Conservation (phyloP, 2,329 filamentous ascomycete genomes). For the Pyrenophora graminea region DNA sequence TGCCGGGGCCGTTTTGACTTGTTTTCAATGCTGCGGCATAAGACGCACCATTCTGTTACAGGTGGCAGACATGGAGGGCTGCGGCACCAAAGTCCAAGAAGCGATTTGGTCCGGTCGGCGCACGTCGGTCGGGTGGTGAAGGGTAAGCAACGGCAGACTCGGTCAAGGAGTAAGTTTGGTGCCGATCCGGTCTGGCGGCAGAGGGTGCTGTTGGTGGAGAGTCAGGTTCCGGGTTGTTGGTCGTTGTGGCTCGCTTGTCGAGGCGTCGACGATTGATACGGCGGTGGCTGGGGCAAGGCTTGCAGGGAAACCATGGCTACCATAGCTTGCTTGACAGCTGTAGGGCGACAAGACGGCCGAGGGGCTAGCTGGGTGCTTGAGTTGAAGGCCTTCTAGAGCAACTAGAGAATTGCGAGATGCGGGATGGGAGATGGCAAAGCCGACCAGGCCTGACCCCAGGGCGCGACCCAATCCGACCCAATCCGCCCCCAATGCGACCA, state of each 20-base stretch:
- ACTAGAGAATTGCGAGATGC: conserved; percentile 14
- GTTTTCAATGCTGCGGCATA: conserved; percentile 32
- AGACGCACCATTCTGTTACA: conserved; percentile 25
- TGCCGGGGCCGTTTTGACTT: conserved; percentile 24
- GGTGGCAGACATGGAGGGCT: conserved; percentile 18
- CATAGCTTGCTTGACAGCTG: conserved; percentile 36
- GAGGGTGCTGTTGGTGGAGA: conserved; percentile 16
- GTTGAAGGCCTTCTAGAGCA: conserved; percentile 4
- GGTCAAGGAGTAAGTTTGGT: neutral
- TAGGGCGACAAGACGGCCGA: conserved; percentile 37
- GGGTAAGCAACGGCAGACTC: conserved; percentile 3
- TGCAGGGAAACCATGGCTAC: conserved; percentile 30
- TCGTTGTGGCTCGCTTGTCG: conserved; percentile 26
- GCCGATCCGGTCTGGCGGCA: conserved; percentile 11
- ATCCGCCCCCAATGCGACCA: too few relatives aligned
- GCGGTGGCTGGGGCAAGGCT: conserved; percentile 33
- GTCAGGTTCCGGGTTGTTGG: conserved; percentile 25
- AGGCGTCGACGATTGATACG: conserved; percentile 22
- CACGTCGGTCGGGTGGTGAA: conserved; percentile 4
- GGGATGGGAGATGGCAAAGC: neutral
- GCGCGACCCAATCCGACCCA: too few relatives aligned
- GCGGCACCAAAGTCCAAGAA: conserved; percentile 8
- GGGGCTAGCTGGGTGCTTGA: conserved; percentile 17
- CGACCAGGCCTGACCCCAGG: neutral
- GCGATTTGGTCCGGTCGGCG: conserved; percentile 2